Base-by-base conservation (phyloP, 2,329 filamentous ascomycete genomes). In the Diaporthe helianthi region DNA sequence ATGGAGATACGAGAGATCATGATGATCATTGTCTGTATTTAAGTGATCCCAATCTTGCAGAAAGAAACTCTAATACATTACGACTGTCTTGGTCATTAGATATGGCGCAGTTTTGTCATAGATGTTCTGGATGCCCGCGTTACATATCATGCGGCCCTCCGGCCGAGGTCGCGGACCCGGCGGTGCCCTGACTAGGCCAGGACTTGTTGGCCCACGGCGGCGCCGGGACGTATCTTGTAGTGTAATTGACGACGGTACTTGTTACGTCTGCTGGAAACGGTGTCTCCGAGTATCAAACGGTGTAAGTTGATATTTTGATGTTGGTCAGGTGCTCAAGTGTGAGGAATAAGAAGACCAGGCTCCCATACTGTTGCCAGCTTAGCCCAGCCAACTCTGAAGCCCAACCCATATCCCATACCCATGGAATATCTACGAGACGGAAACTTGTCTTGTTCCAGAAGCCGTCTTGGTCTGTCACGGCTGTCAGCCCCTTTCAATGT, bases 401-500 rank as follows among this genome's bases (percentile, higher is more conserved):
- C 36, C 12, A 38, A 6, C 13, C 36, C 36, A 38, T 15, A 22
- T 10, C 55, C 44, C 44, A 22, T 17, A 31, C 22, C 58, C 41
- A 61, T 46, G 38, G 15, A 41, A 41, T 13, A 4, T 15, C 10
- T 29, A 13, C 29, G 41, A 47, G 41, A 47, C 58, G 41, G 58
- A 61, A 61, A 61, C 58, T 61, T 61, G 58, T 61, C 47, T 61
- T 41, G 58, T 61, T 47, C 41, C 58, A 61, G 58, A 61, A 61
- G 41, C 24, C 58, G 58, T 47, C 58, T 61, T 61, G 41, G 58
- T 61, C 58, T n/a, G 58, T 61, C 44, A 47, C 58, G 58, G 41
- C 41, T 61, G 4, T 24, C 13, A n/a, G 24, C 15, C 33, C 54
- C 54, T 38, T 26, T n/a, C n/a, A n/a, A n/a, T n/a, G n/a, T n/a